These are phyloP conservation scores for Jatropha curcas DNA, from an alignment of 345 rosid genomes.

Conservation along the genomic window DNA sequence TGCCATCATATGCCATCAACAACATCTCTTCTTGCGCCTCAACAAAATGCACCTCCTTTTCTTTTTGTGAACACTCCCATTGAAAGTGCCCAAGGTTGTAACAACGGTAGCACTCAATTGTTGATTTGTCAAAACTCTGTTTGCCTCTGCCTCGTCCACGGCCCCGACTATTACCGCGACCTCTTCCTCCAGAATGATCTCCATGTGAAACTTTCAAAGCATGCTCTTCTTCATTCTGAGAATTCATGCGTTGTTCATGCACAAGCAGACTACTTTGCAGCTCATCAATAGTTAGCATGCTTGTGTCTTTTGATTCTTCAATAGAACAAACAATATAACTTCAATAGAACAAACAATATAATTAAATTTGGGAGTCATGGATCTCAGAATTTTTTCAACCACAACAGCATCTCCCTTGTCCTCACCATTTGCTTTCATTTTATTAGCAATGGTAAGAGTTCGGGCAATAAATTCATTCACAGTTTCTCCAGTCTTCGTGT, in stretches of 20 bases:
- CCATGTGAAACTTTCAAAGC: neutral
- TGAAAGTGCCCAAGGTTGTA: neutral
- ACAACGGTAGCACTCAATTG: neutral
- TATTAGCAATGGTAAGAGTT: too few relatives aligned
- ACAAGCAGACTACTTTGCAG: neutral
- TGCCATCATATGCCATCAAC: neutral
- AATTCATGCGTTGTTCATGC: neutral
- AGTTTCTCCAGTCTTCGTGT: too few relatives aligned
- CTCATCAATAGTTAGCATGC: too few relatives aligned
- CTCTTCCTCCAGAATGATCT: neutral
- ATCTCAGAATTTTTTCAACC: too few relatives aligned
- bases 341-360: too few relatives aligned
- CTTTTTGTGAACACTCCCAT: neutral
- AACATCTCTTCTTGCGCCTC: neutral
- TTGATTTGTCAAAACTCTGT: neutral
- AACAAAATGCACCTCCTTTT: neutral
- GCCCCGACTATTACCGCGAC: neutral
- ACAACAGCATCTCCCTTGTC: too few relatives aligned
- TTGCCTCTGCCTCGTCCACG: neutral
- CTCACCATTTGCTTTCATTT: too few relatives aligned
- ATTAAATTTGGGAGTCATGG: too few relatives aligned
- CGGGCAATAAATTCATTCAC: too few relatives aligned
- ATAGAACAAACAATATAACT: too few relatives aligned
- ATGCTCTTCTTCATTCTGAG: neutral
- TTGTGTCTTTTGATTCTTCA: too few relatives aligned